phyloP scores from a whole-genome alignment of 768 basidiomycete species.

The Gymnopilus dilepis region DNA sequence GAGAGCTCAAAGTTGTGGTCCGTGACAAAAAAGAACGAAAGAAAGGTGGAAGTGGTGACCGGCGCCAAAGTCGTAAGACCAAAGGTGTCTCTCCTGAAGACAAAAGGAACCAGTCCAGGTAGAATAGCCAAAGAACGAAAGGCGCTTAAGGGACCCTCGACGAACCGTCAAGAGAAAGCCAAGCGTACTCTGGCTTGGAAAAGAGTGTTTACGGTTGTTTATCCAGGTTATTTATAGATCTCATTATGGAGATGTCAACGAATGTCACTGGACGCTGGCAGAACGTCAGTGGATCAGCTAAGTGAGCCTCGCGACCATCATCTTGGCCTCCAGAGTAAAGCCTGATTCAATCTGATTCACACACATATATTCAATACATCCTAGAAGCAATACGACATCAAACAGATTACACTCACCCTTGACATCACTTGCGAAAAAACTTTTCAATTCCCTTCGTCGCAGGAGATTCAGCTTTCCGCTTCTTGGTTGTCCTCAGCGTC shows the following conservation, averaged over 20 bases:
- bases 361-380: background rate
- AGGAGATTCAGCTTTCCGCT: conserved; percentile 30
- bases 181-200: background rate
- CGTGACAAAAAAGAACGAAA: conserved; percentile 17
- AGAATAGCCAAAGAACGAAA: conserved; percentile 29
- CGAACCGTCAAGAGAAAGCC: conserved; percentile 17
- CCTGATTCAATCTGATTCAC: too few species aligned
- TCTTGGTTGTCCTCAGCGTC: conserved; percentile 33
- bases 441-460: conserved; percentile 43
- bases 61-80: conserved; percentile 41
- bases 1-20: conserved; percentile 9
- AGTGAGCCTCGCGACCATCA: conserved; percentile 24
- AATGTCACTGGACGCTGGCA: background rate
- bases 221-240: conserved; percentile 13
- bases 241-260: conserved; percentile 7
- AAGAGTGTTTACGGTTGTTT: conserved; percentile 26
- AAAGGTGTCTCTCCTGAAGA: conserved; percentile 32
- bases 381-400: background rate
- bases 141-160: conserved; percentile 22
- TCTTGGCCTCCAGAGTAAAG: background rate
- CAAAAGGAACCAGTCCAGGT: conserved; percentile 40
- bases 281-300: background rate
- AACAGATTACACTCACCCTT: conserved; percentile 1
- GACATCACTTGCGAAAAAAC: conserved; percentile 42
- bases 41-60: conserved; percentile 38